Evolutionary conservation across 2,329 filamentous ascomycete species (phyloP).

Genomic region (Stagonosporopsis vannaccii): DNA sequence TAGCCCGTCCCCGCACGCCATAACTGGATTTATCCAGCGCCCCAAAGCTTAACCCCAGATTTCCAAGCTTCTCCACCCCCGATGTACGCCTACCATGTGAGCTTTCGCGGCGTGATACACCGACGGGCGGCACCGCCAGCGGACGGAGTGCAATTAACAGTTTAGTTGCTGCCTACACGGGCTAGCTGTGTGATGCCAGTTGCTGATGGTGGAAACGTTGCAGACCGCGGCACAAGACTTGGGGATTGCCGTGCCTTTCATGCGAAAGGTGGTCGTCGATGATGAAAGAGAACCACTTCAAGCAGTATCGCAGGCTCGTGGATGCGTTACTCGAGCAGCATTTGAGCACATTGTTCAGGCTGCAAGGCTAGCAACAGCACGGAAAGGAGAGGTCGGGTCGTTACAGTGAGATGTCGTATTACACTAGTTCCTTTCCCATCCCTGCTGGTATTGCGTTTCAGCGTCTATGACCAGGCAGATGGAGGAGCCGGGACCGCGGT

Average conservation of each 20-base stretch:
- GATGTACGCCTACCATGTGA: constrained; percentile 19
- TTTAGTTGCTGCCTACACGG: constrained; percentile 13
- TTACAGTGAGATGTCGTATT: not conserved
- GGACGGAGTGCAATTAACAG: constrained; percentile 23
- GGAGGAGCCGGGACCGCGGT: not conserved
- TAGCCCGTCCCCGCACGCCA: constrained; percentile 24
- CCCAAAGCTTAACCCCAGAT: constrained; percentile 26
- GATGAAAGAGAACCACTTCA: not conserved
- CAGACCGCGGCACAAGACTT: not conserved
- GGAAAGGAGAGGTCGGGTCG: not conserved
- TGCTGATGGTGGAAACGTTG: constrained; percentile 3
- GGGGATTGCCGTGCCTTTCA: constrained; percentile 1
- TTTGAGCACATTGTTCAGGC: not conserved
- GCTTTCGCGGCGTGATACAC: constrained; percentile 21
- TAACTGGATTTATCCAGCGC: constrained; percentile 26
- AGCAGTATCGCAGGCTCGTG: not conserved
- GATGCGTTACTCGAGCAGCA: not conserved
- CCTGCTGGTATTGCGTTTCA: constrained; percentile 1
- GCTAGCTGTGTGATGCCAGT: constrained; percentile 5
- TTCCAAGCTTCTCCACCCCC: constrained; percentile 22
- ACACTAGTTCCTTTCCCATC: not conserved
- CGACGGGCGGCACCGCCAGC: constrained; percentile 18
- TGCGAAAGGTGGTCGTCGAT: not conserved
- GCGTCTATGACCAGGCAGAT: not conserved
- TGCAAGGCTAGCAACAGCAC: not conserved